Conservation (phyloP, 2,329 filamentous ascomycete species). For the Venturia oleaginea region DNA sequence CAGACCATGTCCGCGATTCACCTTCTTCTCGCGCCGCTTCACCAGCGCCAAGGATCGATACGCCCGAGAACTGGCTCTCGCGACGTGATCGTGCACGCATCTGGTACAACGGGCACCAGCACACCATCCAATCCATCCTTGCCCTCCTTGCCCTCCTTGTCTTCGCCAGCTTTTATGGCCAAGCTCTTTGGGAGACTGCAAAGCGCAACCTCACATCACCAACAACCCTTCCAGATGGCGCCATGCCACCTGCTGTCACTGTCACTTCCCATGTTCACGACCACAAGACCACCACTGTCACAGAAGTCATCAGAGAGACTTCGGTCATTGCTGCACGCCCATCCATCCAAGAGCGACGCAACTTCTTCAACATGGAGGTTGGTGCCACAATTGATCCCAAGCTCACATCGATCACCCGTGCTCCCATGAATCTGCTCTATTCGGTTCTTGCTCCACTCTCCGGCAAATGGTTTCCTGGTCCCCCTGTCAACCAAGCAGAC, state of each 20-base stretch:
- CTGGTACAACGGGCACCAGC: neutral
- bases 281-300: neutral
- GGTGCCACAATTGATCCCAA: neutral
- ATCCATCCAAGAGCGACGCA: neutral
- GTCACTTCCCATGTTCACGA: neutral
- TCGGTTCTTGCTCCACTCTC: neutral
- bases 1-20: neutral
- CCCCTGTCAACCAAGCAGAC: conserved; percentile 29
- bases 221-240: neutral
- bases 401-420: neutral
- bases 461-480: neutral
- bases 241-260: neutral
- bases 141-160: neutral
- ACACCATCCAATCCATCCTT: neutral
- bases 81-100: neutral
- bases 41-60: neutral
- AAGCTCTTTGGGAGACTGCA: neutral
- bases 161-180: neutral
- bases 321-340: neutral
- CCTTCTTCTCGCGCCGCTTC: neutral
- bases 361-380: conserved; percentile 3
- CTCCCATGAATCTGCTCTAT: neutral
- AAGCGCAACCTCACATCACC: neutral
- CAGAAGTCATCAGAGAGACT: conserved; percentile 1
- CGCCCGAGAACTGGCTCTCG: too few relatives aligned